Base-by-base conservation (phyloP, 1,284 basidiomycete species). In the Heterobasidion parviporum region DNA sequence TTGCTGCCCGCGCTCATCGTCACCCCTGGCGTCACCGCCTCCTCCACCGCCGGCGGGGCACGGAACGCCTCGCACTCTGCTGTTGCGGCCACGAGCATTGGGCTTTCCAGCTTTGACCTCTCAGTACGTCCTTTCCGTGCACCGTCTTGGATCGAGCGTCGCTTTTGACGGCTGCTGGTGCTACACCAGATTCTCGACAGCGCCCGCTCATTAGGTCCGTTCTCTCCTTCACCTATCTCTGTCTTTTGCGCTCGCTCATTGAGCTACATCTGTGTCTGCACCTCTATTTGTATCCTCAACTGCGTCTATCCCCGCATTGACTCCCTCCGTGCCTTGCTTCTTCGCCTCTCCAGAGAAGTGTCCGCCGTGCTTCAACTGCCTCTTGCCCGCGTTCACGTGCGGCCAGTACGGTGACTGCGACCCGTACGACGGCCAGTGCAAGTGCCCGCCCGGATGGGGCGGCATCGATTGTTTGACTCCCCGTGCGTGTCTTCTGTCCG, bases 381-480 rank as follows among this genome's bases (percentile, higher is more conserved):
- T 88, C 57, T 74, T 94, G 1, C 89, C 90, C 1, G 85, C 80
- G 3, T 94, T 92, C 70, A 86, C 77, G 2, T 94, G 92, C 65
- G 89, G 88, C 2, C 89, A 93, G 67, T 94, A 85, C 61, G 93
- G 91, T 36, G 77, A 86, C 55, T 97, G 94, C 70, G 88, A 92
- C 68, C 76, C 82, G 50, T 95, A 88, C 67, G 87, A 95, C 67
- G 94, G 93, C 0, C 90, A 93, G 65, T 97, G 93, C 70, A 82
- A 88, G 66, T 97, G 94, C 68, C 92, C 92, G 0, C 78, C 88
- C 52, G 94, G 94, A 44, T 97, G 92, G 79, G 91, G 92, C 14
- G 93, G 93, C 0, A 87, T 92, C 45, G 92, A 95, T 68, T 96
- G 94, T 70, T 70, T 93, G 56, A 82, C 83, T 6, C 92, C 92